A percentile compares a stretch with the other conserved stretches of the same genome.
phyloP scores from a whole-genome alignment of 345 rosid genomes.

The Passiflora organensis region DNA sequence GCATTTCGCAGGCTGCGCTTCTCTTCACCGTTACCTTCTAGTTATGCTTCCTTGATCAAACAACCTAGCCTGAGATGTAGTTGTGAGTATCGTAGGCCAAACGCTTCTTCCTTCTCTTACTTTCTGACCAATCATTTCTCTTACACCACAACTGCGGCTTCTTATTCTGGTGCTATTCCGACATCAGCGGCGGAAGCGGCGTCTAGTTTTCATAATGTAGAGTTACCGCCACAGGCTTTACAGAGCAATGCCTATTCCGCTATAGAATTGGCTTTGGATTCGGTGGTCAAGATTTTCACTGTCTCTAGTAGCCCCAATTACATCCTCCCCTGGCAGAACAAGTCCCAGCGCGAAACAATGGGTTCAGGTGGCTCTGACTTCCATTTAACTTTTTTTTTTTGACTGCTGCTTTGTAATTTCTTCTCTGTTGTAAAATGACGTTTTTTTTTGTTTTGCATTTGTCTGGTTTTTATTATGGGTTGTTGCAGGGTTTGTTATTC shows the following conservation, averaged over 20 bases:
- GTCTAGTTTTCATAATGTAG: not conserved
- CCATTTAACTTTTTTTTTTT: not conserved
- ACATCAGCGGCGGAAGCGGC: not conserved
- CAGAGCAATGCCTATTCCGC: constrained; percentile 31
- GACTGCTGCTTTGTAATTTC: not conserved
- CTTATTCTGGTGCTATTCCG: not conserved
- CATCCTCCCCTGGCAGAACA: constrained; percentile 70
- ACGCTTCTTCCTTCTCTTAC: too few relatives aligned
- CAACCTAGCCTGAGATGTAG: too few relatives aligned
- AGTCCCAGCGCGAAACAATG: constrained; percentile 66
- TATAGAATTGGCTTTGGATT: constrained; percentile 48
- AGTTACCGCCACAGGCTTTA: not conserved
- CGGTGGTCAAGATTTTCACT: constrained; percentile 65
- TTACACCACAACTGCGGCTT: not conserved
- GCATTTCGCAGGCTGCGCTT: too few relatives aligned
- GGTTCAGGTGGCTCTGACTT: constrained; percentile 49
- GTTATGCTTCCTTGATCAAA: too few relatives aligned
- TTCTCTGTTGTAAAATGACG: not conserved
- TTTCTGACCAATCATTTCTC: not conserved
- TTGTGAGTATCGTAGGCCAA: too few relatives aligned
- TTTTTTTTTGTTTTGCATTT: not conserved
- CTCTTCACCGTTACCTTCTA: too few relatives aligned
- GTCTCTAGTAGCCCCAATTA: constrained; percentile 51
- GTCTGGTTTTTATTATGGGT: too few relatives aligned
- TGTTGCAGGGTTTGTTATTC: constrained; percentile 48